phyloP scores from a whole-genome alignment of 768 basidiomycete genomes.

The Lactarius hengduanensis region DNA sequence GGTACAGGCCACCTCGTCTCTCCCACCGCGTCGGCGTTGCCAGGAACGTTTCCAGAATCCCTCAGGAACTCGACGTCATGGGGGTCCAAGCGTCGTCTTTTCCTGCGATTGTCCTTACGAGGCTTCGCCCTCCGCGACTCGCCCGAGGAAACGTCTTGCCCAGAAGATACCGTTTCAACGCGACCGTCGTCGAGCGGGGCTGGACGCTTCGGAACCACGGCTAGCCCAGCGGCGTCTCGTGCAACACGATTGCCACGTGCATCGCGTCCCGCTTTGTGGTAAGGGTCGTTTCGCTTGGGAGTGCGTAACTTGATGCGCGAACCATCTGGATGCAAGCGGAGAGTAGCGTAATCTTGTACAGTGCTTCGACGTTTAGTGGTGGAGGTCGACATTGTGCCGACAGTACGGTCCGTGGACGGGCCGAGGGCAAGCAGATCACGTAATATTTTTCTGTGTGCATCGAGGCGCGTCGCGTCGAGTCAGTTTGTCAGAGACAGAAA shows the following conservation, averaged over 20 bases:
- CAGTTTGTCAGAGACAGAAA: not conserved
- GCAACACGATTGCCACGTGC: conserved; percentile 65
- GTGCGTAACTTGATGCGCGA: conserved; percentile 47
- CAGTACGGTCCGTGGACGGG: not conserved
- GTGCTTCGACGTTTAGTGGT: conserved; percentile 40
- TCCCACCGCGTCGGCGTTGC: not conserved
- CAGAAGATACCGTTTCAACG: conserved; percentile 25
- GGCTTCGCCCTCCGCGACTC: conserved; percentile 25
- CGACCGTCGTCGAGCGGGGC: conserved; percentile 29
- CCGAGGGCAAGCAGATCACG: not conserved
- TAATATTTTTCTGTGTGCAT: too few relatives aligned
- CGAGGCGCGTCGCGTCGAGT: not conserved
- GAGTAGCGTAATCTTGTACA: conserved; percentile 61
- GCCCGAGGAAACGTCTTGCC: conserved; percentile 28
- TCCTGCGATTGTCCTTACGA: conserved; percentile 7
- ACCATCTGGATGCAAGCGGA: conserved; percentile 66
- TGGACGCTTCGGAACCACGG: conserved; percentile 40
- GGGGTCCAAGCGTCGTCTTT: conserved; percentile 15
- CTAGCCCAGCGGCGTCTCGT: conserved; percentile 57
- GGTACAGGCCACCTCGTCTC: conserved; percentile 36
- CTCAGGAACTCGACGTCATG: conserved; percentile 22
- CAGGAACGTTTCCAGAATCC: not conserved
- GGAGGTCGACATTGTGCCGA: not conserved
- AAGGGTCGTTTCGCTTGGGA: conserved; percentile 37
- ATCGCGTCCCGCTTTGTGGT: conserved; percentile 42